phyloP scores from a whole-genome alignment of 1,284 basidiomycete genomes.

The Volvariella volvacea region DNA sequence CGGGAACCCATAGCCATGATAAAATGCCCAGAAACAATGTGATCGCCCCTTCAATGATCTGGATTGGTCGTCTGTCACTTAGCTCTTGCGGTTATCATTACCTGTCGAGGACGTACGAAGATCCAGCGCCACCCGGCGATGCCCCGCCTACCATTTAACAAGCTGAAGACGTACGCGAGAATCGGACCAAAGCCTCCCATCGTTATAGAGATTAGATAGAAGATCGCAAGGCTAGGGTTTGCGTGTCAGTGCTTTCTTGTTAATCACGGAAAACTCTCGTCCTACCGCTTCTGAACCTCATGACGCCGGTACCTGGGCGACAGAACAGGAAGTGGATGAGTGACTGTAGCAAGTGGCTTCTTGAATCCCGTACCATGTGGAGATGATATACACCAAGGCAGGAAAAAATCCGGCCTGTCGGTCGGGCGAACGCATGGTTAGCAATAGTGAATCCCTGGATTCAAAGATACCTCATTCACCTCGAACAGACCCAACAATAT shows the following conservation, averaged over 20 bases:
- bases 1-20: conserved; percentile 31
- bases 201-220: conserved; percentile 31
- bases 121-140: conserved; percentile 40
- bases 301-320: conserved; percentile 34
- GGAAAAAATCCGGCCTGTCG: conserved; percentile 33
- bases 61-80: neutral
- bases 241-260: neutral
- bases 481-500: conserved; percentile 19
- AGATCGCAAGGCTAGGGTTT: conserved; percentile 26
- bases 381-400: conserved; percentile 32
- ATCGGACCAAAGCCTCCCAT: conserved; percentile 33
- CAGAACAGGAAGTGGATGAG: conserved; percentile 1
- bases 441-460: too few species aligned
- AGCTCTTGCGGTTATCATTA: neutral
- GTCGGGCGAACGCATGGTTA: too few species aligned
- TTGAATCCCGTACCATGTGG: conserved; percentile 26
- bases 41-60: conserved; percentile 35
- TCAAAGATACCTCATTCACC: conserved; percentile 12
- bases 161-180: conserved; percentile 30
- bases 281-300: conserved; percentile 38
- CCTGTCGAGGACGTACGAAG: conserved; percentile 25
- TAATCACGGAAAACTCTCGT: neutral
- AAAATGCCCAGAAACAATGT: conserved; percentile 30
- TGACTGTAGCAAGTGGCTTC: conserved; percentile 1
- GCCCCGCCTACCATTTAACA: conserved; percentile 29